Evolutionary conservation across 2,329 filamentous ascomycete genomes (phyloP), one percentile per base, ranked within the genome.

Genomic region (Verticillium tricorpus): DNA sequence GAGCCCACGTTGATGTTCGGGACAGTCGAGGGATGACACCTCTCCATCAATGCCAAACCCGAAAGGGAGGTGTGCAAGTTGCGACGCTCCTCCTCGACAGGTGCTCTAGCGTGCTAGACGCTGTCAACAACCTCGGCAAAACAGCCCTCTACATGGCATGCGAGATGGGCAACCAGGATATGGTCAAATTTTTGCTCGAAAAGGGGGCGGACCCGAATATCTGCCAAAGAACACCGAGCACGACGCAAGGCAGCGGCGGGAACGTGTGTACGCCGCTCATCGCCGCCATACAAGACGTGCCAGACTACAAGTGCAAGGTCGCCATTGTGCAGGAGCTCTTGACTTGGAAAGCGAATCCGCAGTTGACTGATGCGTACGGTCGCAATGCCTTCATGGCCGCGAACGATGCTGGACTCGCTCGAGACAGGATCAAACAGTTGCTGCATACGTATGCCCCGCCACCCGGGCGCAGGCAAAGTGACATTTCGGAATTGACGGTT

Each of bases 91-190:
- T 72, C 8, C 65, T 73, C n/a, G 34, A 66, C 12, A 17, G 52
- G 3, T 62, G 65, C 9, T 64, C 66, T 1, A 52, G 59, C 2
- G 58, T 70, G 3, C 37, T 72, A 12, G 58, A 73, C 45, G 31
- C 58, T 5, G 22, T 63, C 17, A 69, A 73, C 57, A 61, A 60
- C 31, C 65, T 66, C 55, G 68, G 67, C 12, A 72, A 71, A 56
- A 72, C 71, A 17, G 70, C 71, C 2, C 64, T 72, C 1, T 71
- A 67, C 50, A 68, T 71, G 64, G 71, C 71, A 1, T 71, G 68
- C 45, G 69, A 72, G 57, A 67, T 67, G 57, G 69, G 69, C 3
- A 73, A 73, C 32, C 61, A 65, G 39, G 62, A 61, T 8, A 73
- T 73, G 71, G 71, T 69, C 5, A 37, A 58, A n/a, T 64, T 65